Conservation (phyloP, 2,329 filamentous ascomycete species). For the Fusarium pseudograminearum region DNA sequence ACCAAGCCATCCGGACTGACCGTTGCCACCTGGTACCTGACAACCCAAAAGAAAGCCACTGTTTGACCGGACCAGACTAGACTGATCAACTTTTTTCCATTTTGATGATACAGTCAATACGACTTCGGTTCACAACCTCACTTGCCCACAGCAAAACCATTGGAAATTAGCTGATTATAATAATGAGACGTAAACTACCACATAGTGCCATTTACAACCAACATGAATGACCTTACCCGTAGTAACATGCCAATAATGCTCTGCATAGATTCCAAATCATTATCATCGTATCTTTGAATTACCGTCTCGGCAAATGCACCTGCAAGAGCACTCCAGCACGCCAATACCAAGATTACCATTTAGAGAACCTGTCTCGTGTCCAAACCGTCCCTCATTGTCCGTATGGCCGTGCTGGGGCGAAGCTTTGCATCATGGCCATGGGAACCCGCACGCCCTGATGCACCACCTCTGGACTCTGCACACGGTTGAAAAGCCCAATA, state of each 20-base stretch:
- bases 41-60: not conserved
- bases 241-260: slow-evolving; percentile 37
- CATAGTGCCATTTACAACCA: slow-evolving; percentile 34
- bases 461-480: slow-evolving; percentile 55
- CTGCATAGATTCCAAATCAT: slow-evolving; percentile 41
- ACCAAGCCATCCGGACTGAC: not conserved
- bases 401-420: slow-evolving; percentile 55
- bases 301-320: slow-evolving; percentile 27
- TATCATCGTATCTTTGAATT: slow-evolving; percentile 44
- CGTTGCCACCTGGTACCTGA: slow-evolving; percentile 26
- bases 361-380: slow-evolving; percentile 28
- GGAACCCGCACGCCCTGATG: slow-evolving; percentile 50
- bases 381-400: slow-evolving; percentile 39
- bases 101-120: not conserved
- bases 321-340: slow-evolving; percentile 7
- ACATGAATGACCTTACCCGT: slow-evolving; percentile 15
- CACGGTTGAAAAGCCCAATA: slow-evolving; percentile 80
- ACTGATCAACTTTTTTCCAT: not conserved
- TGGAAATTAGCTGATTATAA: slow-evolving; percentile 22
- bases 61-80: not conserved
- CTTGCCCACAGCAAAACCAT: not conserved
- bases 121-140: not conserved
- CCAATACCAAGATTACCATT: slow-evolving; percentile 19
- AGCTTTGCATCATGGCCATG: slow-evolving; percentile 55
- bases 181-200: slow-evolving; percentile 35